Conservation (phyloP, 805 yeast genomes). For the Pichia ethanolica region DNA sequence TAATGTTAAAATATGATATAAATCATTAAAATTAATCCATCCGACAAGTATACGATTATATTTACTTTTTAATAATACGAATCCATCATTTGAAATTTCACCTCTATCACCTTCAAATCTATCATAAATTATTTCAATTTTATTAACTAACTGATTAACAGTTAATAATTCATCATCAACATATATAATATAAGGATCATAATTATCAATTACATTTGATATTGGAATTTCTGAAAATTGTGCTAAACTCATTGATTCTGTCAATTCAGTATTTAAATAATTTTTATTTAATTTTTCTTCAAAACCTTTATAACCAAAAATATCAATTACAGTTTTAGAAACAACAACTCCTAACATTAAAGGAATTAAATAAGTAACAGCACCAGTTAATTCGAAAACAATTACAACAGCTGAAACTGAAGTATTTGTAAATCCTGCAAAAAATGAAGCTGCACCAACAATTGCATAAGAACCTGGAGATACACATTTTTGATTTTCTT, state of each 20-base stretch:
- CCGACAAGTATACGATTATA: slow-evolving; percentile 1
- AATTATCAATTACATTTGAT: background rate
- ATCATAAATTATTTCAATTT: slow-evolving; percentile 1
- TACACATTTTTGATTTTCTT: slow-evolving; percentile 40
- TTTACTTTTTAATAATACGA: slow-evolving; percentile 3
- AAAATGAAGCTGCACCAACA: slow-evolving; percentile 78
- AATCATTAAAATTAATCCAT: slow-evolving; percentile 8
- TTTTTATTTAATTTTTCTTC: slow-evolving; percentile 48
- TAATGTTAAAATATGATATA: background rate
- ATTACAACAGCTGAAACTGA: slow-evolving; percentile 77
- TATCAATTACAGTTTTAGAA: slow-evolving; percentile 66
- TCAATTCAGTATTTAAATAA: slow-evolving; percentile 34
- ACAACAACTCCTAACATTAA: slow-evolving; percentile 78
- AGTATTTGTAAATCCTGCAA: slow-evolving; percentile 74
- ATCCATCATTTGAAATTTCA: slow-evolving; percentile 5
- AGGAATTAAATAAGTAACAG: slow-evolving; percentile 74
- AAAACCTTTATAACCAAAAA: slow-evolving; percentile 43
- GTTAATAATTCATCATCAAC: slow-evolving; percentile 3
- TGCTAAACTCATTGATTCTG: slow-evolving; percentile 22
- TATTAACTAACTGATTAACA: background rate
- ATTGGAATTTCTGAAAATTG: slow-evolving; percentile 28
- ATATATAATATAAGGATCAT: background rate
- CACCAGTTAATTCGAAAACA: slow-evolving; percentile 80
- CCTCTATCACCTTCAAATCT: too few relatives aligned
- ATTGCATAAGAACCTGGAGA: slow-evolving; percentile 86